phyloP scores from a whole-genome alignment of 177 flowering plant species.

The Vitis hybrid region DNA sequence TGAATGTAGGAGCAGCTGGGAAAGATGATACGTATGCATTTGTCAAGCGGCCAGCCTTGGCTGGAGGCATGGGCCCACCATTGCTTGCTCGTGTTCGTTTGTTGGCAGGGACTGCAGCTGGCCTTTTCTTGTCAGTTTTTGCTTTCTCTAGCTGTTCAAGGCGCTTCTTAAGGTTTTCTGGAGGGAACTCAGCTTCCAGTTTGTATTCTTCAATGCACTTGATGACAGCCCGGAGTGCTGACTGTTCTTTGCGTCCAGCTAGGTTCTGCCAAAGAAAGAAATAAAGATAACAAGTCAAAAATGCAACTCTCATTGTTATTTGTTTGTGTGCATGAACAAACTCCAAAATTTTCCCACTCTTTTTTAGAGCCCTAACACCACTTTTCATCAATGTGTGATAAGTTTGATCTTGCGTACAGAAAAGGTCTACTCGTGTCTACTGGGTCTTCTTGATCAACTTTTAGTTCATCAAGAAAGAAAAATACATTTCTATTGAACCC shows the following conservation, averaged over 20 bases:
- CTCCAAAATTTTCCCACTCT: no score
- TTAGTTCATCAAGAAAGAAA: no score
- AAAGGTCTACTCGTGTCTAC: no score
- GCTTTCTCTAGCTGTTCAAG: conserved; percentile 89
- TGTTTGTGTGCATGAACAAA: no score
- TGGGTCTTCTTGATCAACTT: no score
- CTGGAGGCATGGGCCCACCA: conserved; percentile 96
- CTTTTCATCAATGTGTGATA: no score
- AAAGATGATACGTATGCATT: conserved; percentile 95
- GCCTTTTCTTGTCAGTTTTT: conserved; percentile 77
- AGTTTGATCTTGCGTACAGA: no score
- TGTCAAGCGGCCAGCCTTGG: conserved; percentile 92
- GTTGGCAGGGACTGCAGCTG: conserved; percentile 77
- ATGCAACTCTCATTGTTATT: no score
- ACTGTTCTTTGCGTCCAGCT: conserved; percentile 87
- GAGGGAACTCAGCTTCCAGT: conserved; percentile 85
- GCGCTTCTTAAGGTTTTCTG: conserved; percentile 87
- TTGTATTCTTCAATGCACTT: conserved; percentile 97
- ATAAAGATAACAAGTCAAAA: not conserved
- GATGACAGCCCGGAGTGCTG: conserved; percentile 85
- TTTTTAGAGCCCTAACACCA: no score
- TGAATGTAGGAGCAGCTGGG: conserved; percentile 68
- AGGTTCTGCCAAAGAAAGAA: conserved; percentile 45
- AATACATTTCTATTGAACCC: no score
- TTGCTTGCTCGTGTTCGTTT: conserved; percentile 91